These are phyloP conservation scores for Strigomonas culicis DNA, from an alignment of 208 protist species.

Conservation along the genomic window DNA sequence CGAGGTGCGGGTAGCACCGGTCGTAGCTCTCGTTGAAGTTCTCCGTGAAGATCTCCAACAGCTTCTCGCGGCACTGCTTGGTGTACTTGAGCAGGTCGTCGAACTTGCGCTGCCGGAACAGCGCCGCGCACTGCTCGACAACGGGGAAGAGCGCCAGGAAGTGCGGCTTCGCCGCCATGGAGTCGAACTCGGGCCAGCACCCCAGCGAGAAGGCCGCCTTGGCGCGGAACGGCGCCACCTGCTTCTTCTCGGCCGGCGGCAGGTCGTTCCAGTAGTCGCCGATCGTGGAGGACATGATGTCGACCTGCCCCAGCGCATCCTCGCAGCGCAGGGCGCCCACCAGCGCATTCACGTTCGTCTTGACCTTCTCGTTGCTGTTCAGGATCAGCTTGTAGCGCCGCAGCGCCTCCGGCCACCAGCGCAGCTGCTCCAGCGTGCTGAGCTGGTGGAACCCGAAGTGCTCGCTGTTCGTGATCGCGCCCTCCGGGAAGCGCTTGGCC, in stretches of 20 bases:
- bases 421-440: conserved; percentile 81
- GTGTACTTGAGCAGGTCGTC: conserved; percentile 61
- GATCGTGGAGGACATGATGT: conserved; percentile 49
- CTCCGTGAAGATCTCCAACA: conserved; percentile 76
- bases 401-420: conserved; percentile 84
- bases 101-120: conserved; percentile 58
- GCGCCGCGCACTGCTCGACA: conserved; percentile 71
- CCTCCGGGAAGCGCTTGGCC: conserved; percentile 67
- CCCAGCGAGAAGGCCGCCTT: conserved; percentile 80
- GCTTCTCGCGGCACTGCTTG: conserved; percentile 44
- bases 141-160: conserved; percentile 51
- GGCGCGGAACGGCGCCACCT: conserved; percentile 73
- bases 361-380: conserved; percentile 28
- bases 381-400: conserved; percentile 66
- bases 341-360: conserved; percentile 50
- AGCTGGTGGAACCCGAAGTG: conserved; percentile 82
- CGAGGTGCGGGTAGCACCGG: conserved; percentile 91
- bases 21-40: conserved; percentile 87
- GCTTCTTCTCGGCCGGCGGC: conserved; percentile 31
- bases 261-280: conserved; percentile 63
- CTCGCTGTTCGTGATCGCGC: conserved; percentile 59
- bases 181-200: conserved; percentile 75
- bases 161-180: conserved; percentile 32
- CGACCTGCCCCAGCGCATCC: conserved; percentile 71
- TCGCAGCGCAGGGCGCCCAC: conserved; percentile 77